Conservation (phyloP, 257 asterid genomes). For the Echium plantagineum region DNA sequence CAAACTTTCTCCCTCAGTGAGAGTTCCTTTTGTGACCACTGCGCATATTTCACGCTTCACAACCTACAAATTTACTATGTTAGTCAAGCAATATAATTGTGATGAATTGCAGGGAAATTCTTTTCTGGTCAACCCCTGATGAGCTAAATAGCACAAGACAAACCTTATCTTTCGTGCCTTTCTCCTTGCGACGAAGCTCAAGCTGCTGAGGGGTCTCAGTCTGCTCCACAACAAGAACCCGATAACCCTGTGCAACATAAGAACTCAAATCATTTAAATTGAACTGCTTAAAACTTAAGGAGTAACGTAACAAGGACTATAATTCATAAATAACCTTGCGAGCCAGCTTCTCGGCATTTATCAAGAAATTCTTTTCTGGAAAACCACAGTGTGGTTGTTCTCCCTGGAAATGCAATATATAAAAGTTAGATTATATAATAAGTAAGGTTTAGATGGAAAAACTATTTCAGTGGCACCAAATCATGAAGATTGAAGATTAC, state of each 20-base stretch:
- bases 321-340: slow-evolving; percentile 46
- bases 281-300: neutral
- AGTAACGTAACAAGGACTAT: slow-evolving; percentile 1
- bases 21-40: slow-evolving; percentile 85
- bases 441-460: too few relatives aligned
- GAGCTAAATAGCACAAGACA: slow-evolving; percentile 10
- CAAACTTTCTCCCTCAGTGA: slow-evolving; percentile 84
- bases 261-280: slow-evolving; percentile 6
- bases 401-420: slow-evolving; percentile 45
- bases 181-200: slow-evolving; percentile 78
- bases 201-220: slow-evolving; percentile 98
- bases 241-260: slow-evolving; percentile 62
- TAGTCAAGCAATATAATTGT: slow-evolving; percentile 8
- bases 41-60: slow-evolving; percentile 94
- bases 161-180: slow-evolving; percentile 92
- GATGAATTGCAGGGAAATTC: neutral
- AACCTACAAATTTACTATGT: slow-evolving; percentile 42
- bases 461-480: neutral
- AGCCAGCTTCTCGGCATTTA: slow-evolving; percentile 81
- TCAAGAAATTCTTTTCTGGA: slow-evolving; percentile 89
- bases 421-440: neutral
- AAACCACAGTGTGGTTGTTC: slow-evolving; percentile 99
- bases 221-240: slow-evolving; percentile 96
- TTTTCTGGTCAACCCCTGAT: slow-evolving; percentile 1
- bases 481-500: neutral